Base-by-base conservation (phyloP, 2,329 filamentous ascomycete genomes). In the Rutstroemia sp. region DNA sequence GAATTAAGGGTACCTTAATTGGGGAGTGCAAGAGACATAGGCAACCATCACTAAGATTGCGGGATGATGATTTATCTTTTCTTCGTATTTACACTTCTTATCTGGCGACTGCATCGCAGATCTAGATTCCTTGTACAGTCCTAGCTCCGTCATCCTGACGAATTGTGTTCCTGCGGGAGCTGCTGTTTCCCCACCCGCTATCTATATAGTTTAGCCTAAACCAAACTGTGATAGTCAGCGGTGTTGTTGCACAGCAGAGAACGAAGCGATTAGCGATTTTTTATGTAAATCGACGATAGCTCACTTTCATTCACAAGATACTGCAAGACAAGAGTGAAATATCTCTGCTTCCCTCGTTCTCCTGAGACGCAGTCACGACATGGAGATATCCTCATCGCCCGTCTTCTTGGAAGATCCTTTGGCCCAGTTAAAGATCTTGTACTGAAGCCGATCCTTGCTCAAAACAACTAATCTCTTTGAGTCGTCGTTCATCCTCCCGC, bases 391-490 rank as follows among this genome's bases (percentile, higher is more conserved):
- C 16, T 62, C 57, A 54, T 62, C 61, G 9, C 10, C 21, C 2
- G 19, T 39, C 14, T 49, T 48, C 5, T 46, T 10, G 17, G 48
- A 16, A 1, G 49, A 14, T 25, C 25, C 44, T 14, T 12, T 25
- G 5, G 41, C 27, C 21, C 64, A 58, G 25, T 58, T 64, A 19
- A 68, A 61, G 25, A 69, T 61, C 48, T 65, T 65, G 45, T 69
- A 69, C 21, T 64, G 62, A 42, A 64, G 19, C 23, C 53, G 58
- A 38, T 66, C 63, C 58, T 65, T 61, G 21, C 60, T 57, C 7
- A 69, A 52, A 27, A 69, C 27, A 34, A 67, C 54, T 7, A 69
- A 51, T 48, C 66, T 61, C 48, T 56, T 57, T 19, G 45, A 51
- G 23, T 64, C 57, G 23, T 58, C 57, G 58, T 57, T 14, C 41